Base-by-base conservation (phyloP, 208 protist species). In the Herpetomonas tarakana region DNA sequence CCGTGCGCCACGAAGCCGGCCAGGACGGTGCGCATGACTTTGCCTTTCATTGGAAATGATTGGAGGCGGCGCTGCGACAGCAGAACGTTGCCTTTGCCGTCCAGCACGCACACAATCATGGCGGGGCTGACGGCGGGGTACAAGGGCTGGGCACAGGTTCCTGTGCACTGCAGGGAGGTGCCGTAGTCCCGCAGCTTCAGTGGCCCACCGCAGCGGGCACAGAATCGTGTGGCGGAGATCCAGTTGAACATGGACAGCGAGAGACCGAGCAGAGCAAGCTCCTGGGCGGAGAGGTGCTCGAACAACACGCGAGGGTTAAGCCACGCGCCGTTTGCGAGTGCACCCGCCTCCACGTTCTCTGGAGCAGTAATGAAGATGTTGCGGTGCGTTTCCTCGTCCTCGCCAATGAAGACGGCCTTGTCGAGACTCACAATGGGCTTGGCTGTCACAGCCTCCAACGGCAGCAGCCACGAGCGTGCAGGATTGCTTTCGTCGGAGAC, bases 91-190 rank as follows among this genome's bases (percentile, higher is more conserved):
- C 76, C 76, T 19, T 35, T 49, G 29, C 77, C 81, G 26, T 88
- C 76, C 6, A 88, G 29, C 25, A 86, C 79, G 2, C 67, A 58
- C 29, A 78, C 65, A n/a, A 86, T 73, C 58, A 83, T 65, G 18
- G 75, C 74, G 4, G 79, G 79, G 29, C 58, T 74, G 22, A 86
- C 52, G 50, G 58, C 49, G 25, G 75, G 79, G 52, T 72, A 86
- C 26, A 67, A 46, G 22, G 65, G 65, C 3, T 30, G 50, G 16
- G 44, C 59, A 60, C 79, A 86, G 53, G 21, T 11, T 3, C 44
- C 14, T 16, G 52, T 21, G 57, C 72, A 80, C 3, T 19, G 14
- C 16, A 61, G 62, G 31, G 46, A 69, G 30, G 72, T 49, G 30
- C 71, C 79, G 4, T 52, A 47, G 22, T 82, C 56, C 28, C 24